Percentiles rank a stretch among this genome's conserved stretches.
Conservation (phyloP, 352 stramenopile species). For the Phytopythium chamaehyphon region DNA sequence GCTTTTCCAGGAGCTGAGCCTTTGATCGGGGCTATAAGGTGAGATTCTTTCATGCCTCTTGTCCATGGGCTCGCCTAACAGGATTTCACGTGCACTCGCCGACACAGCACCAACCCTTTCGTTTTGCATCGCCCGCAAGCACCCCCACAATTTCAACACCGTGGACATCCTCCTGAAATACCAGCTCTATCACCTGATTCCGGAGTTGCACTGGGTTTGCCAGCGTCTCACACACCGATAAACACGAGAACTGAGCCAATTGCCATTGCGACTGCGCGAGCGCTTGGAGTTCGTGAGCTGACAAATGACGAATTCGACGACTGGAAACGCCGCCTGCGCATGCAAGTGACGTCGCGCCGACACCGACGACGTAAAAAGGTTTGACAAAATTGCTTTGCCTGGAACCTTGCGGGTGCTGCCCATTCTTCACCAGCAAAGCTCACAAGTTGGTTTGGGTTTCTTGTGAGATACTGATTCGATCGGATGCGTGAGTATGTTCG, state of each 20-base stretch:
- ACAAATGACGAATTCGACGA: constrained; percentile 20
- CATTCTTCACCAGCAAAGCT: background rate
- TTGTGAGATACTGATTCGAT: background rate
- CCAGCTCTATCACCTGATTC: too few species aligned
- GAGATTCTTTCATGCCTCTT: too few species aligned
- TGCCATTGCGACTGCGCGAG: background rate
- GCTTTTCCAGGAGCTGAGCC: too few species aligned
- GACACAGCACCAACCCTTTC: too few species aligned
- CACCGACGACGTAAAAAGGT: constrained; percentile 37
- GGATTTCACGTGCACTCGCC: too few species aligned
- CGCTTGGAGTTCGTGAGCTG: constrained; percentile 14
- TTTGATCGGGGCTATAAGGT: too few species aligned
- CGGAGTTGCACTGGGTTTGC: too few species aligned
- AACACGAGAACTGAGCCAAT: background rate
- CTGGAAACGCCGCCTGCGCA: constrained; percentile 23
- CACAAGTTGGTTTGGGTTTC: background rate
- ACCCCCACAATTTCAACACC: too few species aligned
- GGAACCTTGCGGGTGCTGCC: background rate
- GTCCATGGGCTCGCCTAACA: too few species aligned
- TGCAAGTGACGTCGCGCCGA: constrained; percentile 27
- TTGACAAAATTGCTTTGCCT: background rate
- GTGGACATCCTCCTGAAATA: too few species aligned
- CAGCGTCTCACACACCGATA: too few species aligned
- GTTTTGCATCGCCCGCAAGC: too few species aligned
- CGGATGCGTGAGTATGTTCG: background rate